These are phyloP conservation scores for Phytophthora pistaciae DNA, from an alignment of 352 stramenopile genomes.

Conservation along the genomic window DNA sequence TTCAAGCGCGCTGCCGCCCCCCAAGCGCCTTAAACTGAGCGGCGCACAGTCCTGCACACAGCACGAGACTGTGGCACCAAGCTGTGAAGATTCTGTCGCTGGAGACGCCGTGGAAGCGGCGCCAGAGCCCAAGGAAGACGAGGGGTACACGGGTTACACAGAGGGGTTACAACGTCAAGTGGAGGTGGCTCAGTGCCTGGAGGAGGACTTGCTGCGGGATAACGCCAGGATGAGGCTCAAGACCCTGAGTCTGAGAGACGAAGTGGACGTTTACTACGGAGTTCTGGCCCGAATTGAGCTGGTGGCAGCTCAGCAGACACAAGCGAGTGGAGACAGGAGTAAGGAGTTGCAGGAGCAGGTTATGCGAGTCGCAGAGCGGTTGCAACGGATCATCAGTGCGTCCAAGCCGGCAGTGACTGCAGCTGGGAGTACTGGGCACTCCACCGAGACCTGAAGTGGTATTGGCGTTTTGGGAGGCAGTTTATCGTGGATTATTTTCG, in stretches of 20 bases:
- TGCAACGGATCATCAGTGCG: conserved; percentile 47
- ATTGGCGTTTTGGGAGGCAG: too few species aligned
- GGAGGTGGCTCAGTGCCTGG: conserved; percentile 44
- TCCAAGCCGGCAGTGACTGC: conserved; percentile 25
- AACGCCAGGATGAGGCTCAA: conserved; percentile 61
- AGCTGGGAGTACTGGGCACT: neutral
- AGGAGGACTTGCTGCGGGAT: conserved; percentile 54
- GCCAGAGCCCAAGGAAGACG: conserved; percentile 17
- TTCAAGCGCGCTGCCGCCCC: conserved; percentile 9
- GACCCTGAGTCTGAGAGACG: conserved; percentile 43
- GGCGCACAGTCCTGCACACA: neutral
- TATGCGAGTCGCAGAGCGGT: conserved; percentile 23
- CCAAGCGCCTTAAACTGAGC: conserved; percentile 30
- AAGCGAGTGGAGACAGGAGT: conserved; percentile 3
- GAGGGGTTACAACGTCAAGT: conserved; percentile 41
- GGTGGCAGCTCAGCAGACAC: conserved; percentile 19
- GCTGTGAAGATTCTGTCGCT: neutral
- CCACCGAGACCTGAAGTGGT: too few species aligned
- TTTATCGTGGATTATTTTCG: too few species aligned
- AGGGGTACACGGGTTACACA: conserved; percentile 11
- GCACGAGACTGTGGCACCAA: neutral
- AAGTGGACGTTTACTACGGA: conserved; percentile 67
- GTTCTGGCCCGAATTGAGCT: conserved; percentile 55
- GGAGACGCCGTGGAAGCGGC: conserved; percentile 13
- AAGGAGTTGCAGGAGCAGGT: conserved; percentile 7